Base-by-base conservation (phyloP, 495 filamentous ascomycete species). In the Neurospora africana region DNA sequence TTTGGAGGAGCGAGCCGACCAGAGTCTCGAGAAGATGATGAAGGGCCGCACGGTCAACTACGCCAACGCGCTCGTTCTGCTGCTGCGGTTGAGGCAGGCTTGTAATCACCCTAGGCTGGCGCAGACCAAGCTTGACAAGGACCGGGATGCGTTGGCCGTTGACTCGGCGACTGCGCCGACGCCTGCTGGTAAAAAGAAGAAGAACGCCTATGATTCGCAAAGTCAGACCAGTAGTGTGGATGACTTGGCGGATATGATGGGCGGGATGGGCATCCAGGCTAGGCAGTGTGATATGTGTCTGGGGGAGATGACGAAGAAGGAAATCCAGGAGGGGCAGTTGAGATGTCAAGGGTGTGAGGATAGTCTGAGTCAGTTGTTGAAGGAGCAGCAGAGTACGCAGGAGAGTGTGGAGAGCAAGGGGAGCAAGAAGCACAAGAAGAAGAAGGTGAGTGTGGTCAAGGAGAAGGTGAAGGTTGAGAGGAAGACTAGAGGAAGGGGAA, bases 101-200 rank as follows among this genome's bases (percentile, higher is more conserved):
- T 99, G 95, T 81, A 97, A 99, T 77, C 95, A 99, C 80, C 92
- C 93, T 0, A 88, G 93, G 69, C 83, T 99, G 70, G 89, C 97
- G 69, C 93, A 91, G 72, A 89, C 89, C 68, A 94, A 93, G 75
- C 84, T 97, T 67, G 91, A 89, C 35, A 93, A 92, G 74, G 95
- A 99, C 76, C 91, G 90, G 73, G 95, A 98, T 74, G 91, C 94
- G 19, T 82, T 96, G 43, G 82, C 88, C 0, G 90, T 90, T 9
- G 92, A 88, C 38, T 77, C 87, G 68, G 84, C 80, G 27, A 33
- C 27, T 35, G 17, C 73, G 10, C 81, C 84, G 75, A 81, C 82
- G 73, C 70, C 81, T 70, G 53, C 11, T 33, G 53, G 53, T 2
- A 65, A 19, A 13, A 65, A 35, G 15, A 85, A 87, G 81, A 74